Evolutionary conservation across 2,329 filamentous ascomycete genomes (phyloP), one percentile per base, ranked within the genome.

Genomic region (Cladosporium colombiae): DNA sequence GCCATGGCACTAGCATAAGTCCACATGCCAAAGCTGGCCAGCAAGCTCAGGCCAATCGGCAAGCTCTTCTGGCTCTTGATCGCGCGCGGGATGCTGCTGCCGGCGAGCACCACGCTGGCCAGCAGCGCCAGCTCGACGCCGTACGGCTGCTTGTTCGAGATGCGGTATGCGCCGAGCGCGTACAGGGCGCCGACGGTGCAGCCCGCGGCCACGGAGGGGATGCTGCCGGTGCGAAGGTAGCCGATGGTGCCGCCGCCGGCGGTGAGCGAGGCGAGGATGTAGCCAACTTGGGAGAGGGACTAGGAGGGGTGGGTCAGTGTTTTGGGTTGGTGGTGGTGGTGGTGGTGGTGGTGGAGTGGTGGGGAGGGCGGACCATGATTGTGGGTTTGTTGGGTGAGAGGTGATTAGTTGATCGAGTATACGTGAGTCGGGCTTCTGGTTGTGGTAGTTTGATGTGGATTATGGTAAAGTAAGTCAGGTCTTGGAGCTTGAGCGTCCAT

Each of bases 101-200:
- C 93, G 2, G 86, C 94, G 40, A 99, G 85, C 29, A 98, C 81
- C n/a, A 92, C 74, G 0, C 92, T 96, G 5, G 95, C 95, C 52
- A 97, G 83, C 11, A 99, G 85, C n/a, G 90, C 91, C 52, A 97
- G 82, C 80, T 98, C 95, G 71, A 96, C 81, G 68, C 94, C 95
- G 78, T 95, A 97, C 3, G 91, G 77, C 76, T 92, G 85, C 68
- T 85, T 83, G 72, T 88, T 89, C 73, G 90, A 88, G 69, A 97
- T 88, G 66, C 93, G 91, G 75, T 91, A 89, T 70, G 90, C 93
- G 69, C 92, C 92, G 52, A 97, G 82, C 27, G 88, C 88, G 79
- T 99, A 90, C 78, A 92, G 80, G 18, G 84, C 80, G 55, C 95
- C 95, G 70, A 99, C 93, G 37, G 89, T 89, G 71, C 92, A 83